These are phyloP conservation scores for Noccaea bulbosa DNA, from an alignment of 345 rosid genomes.

Conservation along the genomic window DNA sequence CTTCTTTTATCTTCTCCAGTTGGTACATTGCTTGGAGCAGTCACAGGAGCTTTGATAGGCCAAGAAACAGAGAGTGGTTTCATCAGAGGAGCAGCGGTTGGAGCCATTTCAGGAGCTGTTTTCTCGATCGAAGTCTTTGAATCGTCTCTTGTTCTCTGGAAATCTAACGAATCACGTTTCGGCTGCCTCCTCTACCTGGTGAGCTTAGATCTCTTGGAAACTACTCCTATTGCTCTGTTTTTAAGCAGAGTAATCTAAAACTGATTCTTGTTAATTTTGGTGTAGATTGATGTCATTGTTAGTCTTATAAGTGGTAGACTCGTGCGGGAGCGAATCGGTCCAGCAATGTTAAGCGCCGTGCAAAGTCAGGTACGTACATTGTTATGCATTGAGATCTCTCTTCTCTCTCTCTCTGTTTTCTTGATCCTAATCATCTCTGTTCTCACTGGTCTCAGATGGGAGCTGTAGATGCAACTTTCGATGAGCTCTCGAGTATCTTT, in stretches of 20 bases:
- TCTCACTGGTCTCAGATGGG: constrained; percentile 71
- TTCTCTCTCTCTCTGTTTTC: constrained; percentile 9
- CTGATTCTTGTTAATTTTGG: constrained; percentile 26
- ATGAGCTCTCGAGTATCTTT: constrained; percentile 80
- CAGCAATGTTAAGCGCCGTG: constrained; percentile 98
- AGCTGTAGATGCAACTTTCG: constrained; percentile 76
- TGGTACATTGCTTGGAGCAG: constrained; percentile 94
- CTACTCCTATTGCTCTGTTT: not conserved
- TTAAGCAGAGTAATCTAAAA: not conserved
- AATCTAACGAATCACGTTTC: constrained; percentile 86
- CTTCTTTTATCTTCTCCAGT: constrained; percentile 53
- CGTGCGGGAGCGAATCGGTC: constrained; percentile 95
- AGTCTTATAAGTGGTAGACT: constrained; percentile 99
- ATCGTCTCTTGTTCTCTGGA: constrained; percentile 96
- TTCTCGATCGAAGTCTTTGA: constrained; percentile 98
- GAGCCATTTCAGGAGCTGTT: constrained; percentile 99
- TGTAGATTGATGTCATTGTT: constrained; percentile 93
- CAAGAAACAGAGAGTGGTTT: constrained; percentile 99
- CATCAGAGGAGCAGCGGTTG: constrained; percentile 94
- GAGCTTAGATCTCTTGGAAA: constrained; percentile 40
- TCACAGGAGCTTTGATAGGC: constrained; percentile 99
- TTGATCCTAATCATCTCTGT: constrained; percentile 4
- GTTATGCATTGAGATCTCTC: not conserved
- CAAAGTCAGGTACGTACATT: constrained; percentile 95
- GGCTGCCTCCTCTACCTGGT: constrained; percentile 96